Evolutionary conservation across 768 basidiomycete genomes (phyloP), one percentile per base, ranked within the genome.

Genomic region (Russula foetens): DNA sequence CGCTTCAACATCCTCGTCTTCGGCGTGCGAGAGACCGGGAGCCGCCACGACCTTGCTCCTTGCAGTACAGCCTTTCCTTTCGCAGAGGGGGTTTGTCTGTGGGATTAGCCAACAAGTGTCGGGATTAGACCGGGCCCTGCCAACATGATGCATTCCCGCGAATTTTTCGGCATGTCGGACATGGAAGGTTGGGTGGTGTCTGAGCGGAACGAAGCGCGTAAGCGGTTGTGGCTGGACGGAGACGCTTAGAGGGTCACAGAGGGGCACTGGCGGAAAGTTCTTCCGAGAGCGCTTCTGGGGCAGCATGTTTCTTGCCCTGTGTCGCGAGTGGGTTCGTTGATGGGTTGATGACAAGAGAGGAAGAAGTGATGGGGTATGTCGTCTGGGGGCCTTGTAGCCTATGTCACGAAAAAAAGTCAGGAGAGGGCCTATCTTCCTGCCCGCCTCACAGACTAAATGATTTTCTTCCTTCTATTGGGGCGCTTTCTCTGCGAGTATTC

Each of bases 271-370:
- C 75, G 67, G 77, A 72, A 51, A 69, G 88, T 71, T 87, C 84
- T 73, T 88, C 87, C 45, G 83, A 83, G 66, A 74, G 74, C 35
- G 76, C 73, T 74, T 92, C 88, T 50, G 87, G 86, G 33, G 79
- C 82, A 41, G 91, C 92, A 68, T 91, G 88, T 76, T 95, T 96
- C 84, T 97, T 97, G 60, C 92, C 94, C 75, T 66, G 74, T 73
- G 75, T 92, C 90, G 69, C 79, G 80, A 3, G 75, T 66, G 51
- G 86, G 82, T 79, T 92, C 91, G 84, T 84, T 85, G 74, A 91
- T 92, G 59, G 74, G 81, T 75, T n/a, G n/a, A n/a, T n/a, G n/a
- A n/a, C n/a, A n/a, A 74, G 72, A 67, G 79, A 70, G 66, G 76
- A 51, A 68, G 76, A 67, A 63, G 75, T 65, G 68, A 71, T 63